Percentiles rank a stretch among this genome's conserved stretches.
Evolutionary conservation across 2,329 filamentous ascomycete species (phyloP).

Genomic region (Aspergillus brasiliensis): DNA sequence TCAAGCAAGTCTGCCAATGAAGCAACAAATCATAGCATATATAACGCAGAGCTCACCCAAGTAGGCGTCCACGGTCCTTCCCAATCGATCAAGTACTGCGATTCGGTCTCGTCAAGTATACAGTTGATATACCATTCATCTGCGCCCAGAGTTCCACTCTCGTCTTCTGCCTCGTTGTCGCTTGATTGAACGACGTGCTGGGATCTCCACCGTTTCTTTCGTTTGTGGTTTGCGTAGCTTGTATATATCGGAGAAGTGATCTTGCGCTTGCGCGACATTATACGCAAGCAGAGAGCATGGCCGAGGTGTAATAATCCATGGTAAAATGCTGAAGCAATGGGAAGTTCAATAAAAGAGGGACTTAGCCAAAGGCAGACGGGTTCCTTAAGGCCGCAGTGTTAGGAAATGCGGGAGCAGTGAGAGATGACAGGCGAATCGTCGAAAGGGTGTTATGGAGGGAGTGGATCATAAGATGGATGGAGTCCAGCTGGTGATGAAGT

Average conservation of each 20-base stretch:
- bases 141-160: slow-evolving; percentile 23
- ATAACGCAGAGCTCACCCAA: slow-evolving; percentile 35
- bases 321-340: slow-evolving; percentile 9
- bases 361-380: neutral
- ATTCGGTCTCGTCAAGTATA: slow-evolving; percentile 38
- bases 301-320: slow-evolving; percentile 22
- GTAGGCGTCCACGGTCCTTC: slow-evolving; percentile 38
- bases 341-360: neutral
- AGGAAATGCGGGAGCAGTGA: neutral
- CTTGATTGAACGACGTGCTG: slow-evolving; percentile 14
- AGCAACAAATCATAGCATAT: too few species aligned
- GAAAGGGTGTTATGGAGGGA: slow-evolving; percentile 10
- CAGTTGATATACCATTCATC: slow-evolving; percentile 39
- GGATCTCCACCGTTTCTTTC: slow-evolving; percentile 12
- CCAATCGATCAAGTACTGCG: slow-evolving; percentile 44
- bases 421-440: neutral
- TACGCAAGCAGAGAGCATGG: slow-evolving; percentile 24
- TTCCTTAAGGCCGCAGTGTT: neutral
- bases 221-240: slow-evolving; percentile 10
- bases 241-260: slow-evolving; percentile 19
- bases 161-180: slow-evolving; percentile 12
- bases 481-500: slow-evolving; percentile 19
- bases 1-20: neutral
- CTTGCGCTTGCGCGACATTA: slow-evolving; percentile 29
- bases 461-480: slow-evolving; percentile 9